A percentile compares a stretch with the other conserved stretches of the same genome.
These are phyloP conservation scores for Coemansia pectinata DNA, from an alignment of 192 early-diverging fungal species.

Conservation along the genomic window DNA sequence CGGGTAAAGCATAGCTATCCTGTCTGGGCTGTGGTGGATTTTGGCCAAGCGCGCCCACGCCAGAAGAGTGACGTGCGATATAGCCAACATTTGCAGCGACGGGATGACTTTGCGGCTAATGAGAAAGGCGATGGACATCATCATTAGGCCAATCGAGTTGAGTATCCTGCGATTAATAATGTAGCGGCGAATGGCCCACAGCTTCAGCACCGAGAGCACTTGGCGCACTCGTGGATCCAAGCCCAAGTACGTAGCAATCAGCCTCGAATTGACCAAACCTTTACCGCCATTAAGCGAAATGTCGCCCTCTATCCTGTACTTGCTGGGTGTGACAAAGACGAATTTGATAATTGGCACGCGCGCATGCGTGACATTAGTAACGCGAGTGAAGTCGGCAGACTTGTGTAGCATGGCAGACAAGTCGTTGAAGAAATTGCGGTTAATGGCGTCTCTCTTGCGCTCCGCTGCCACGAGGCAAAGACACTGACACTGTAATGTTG, in stretches of 20 bases:
- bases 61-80: neutral
- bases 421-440: neutral
- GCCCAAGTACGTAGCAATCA: conserved; percentile 21
- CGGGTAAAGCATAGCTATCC: conserved; percentile 1
- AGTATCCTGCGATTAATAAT: conserved; percentile 16
- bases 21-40: conserved; percentile 5
- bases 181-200: conserved; percentile 23
- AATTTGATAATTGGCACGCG: conserved; percentile 49
- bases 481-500: conserved; percentile 8
- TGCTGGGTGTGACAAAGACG: neutral
- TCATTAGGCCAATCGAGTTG: conserved; percentile 41
- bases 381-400: neutral
- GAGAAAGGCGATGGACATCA: conserved; percentile 47
- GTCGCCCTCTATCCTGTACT: conserved; percentile 25
- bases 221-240: conserved; percentile 36
- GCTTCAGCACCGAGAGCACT: conserved; percentile 29
- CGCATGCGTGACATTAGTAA: conserved; percentile 16
- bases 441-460: neutral
- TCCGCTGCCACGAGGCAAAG: neutral
- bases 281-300: conserved; percentile 21
- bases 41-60: conserved; percentile 9
- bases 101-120: conserved; percentile 33
- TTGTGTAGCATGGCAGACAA: neutral
- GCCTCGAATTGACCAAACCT: conserved; percentile 18
- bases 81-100: conserved; percentile 34